Percentiles rank a stretch among this genome's conserved stretches.
Evolutionary conservation across 1,284 basidiomycete genomes (phyloP).

Genomic region (Meira nashicola): DNA sequence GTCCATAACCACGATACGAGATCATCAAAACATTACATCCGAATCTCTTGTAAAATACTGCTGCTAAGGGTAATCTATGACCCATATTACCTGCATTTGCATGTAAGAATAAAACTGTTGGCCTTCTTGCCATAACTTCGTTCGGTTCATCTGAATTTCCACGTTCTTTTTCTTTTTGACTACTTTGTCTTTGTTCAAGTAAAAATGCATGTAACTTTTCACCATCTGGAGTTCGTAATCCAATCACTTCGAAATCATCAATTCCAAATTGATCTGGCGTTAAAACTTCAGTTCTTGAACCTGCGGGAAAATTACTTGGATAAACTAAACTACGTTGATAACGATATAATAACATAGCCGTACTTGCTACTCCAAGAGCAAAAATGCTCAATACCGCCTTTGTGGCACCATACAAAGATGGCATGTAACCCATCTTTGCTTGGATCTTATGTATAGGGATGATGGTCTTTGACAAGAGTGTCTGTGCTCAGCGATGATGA

Average conservation of each 20-base stretch:
- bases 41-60: slow-evolving; percentile 75
- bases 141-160: slow-evolving; percentile 9
- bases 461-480: too few relatives aligned
- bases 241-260: slow-evolving; percentile 34
- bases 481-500: too few relatives aligned
- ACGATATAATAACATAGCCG: slow-evolving; percentile 45
- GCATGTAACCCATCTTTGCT: slow-evolving; percentile 3
- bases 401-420: slow-evolving; percentile 1
- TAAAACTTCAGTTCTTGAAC: slow-evolving; percentile 38
- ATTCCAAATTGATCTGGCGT: slow-evolving; percentile 45
- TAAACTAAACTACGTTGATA: slow-evolving; percentile 50
- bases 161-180: slow-evolving; percentile 14
- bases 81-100: slow-evolving; percentile 55
- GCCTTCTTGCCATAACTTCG: slow-evolving; percentile 22
- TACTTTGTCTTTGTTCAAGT: slow-evolving; percentile 31
- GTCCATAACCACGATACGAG: slow-evolving; percentile 84
- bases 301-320: slow-evolving; percentile 41
- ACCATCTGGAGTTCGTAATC: slow-evolving; percentile 44
- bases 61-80: slow-evolving; percentile 83
- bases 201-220: slow-evolving; percentile 38
- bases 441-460: neutral
- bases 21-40: slow-evolving; percentile 83
- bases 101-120: slow-evolving; percentile 47
- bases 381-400: slow-evolving; percentile 18
- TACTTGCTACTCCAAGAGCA: slow-evolving; percentile 34